Evolutionary conservation across 768 basidiomycete species (phyloP).

Genomic region (Russula dissimulans): DNA sequence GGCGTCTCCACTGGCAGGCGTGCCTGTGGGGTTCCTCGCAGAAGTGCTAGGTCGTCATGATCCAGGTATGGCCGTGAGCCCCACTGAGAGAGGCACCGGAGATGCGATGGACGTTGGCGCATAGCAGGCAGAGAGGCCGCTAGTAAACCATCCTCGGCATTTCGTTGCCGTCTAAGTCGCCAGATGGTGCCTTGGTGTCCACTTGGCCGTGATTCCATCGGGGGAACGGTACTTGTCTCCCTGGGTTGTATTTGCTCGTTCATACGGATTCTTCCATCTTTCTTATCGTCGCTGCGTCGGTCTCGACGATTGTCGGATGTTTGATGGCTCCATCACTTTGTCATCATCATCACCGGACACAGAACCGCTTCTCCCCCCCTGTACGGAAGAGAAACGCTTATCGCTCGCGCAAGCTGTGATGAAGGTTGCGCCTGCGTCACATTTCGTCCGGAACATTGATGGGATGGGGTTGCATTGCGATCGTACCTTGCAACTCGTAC

Average conservation of each 20-base stretch:
- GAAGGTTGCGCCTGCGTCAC: neutral
- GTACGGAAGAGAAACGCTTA: neutral
- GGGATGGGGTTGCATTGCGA: neutral
- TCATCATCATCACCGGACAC: neutral
- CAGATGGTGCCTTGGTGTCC: constrained; percentile 8
- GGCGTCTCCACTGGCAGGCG: constrained; percentile 56
- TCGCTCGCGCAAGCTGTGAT: neutral
- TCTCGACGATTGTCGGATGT: too few relatives aligned
- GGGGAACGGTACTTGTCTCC: neutral
- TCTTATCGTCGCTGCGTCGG: neutral
- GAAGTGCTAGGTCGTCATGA: constrained; percentile 38
- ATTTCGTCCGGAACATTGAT: neutral
- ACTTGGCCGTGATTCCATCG: neutral
- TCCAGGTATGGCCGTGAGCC: neutral
- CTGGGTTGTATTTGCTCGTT: neutral
- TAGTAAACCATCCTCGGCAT: neutral
- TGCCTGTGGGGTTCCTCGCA: constrained; percentile 52
- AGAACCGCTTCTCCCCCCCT: neutral
- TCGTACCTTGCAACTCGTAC: neutral
- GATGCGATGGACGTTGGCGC: constrained; percentile 24
- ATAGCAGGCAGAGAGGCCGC: neutral
- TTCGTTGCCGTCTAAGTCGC: neutral
- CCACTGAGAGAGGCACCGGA: constrained; percentile 3
- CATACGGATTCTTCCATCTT: neutral
- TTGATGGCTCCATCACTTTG: neutral